Evolutionary conservation across 306 rosid genomes (phyloP), one percentile per base, ranked within the genome.

Genomic region (Dryas octopetala): DNA sequence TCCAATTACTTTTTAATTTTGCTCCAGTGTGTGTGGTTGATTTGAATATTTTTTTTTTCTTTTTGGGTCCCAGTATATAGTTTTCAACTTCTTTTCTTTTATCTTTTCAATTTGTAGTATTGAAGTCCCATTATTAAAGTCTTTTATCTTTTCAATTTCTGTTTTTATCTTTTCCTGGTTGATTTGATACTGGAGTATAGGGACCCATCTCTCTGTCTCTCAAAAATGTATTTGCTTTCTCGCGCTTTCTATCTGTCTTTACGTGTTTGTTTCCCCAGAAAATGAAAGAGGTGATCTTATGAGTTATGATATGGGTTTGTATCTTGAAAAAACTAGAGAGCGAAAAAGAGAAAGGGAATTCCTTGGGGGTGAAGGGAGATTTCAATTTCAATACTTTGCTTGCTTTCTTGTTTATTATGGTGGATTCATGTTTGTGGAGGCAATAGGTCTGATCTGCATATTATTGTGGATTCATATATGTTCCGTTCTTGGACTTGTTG

Each of bases 381-480:
- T 49, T 41, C 44, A 62, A 9, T n/a, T 63, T 75, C 5, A 17
- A 3, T 70, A 9, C 19, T 23, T 61, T 62, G 2, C 9, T 4
- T 69, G 17, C 8, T 19, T n/a, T 54, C 52, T 65, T 55, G 3
- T 7, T 76, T 47, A 15, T 12, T 65, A 26, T 59, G 58, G 6
- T 26, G 53, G 76, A 57, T 58, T 58, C 76, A 7, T 4, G 4
- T 46, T 10, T 45, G 45, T 23, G 46, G 67, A 41, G 6, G 17
- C 64, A 58, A 41, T 77, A 51, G 15, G 50, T 46, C 73, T 79
- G 78, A 79, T 79, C 70, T 74, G 74, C 64, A 15, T 49, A 59
- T 38, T 66, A 23, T 19, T 66, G 54, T 8, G 17, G 66, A 19
- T 19, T 19, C 19, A 19, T 19, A 19, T 19, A 1, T 40, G 67